Evolutionary conservation across 805 yeast species (phyloP), one percentile per base, ranked within the genome.

Genomic region (Ogataea chonburiensis): DNA sequence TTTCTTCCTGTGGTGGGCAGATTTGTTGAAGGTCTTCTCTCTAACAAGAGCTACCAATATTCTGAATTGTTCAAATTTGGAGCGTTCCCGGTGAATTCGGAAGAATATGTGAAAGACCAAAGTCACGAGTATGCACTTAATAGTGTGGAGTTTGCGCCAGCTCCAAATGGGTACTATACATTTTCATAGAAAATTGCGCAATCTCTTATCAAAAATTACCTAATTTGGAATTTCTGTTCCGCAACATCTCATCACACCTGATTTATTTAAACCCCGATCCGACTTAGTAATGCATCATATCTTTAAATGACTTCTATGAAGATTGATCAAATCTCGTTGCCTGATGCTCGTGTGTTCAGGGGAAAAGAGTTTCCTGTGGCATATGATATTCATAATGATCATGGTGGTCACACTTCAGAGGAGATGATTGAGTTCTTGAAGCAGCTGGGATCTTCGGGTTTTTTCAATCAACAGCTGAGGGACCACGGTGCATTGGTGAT

Each of bases 401-500:
- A 25, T 16, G 14, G 23, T 4, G 13, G 25, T 5, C 37, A 34
- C 18, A 14, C 28, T 11, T n/a, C 19, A 3, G 40, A 39, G 21
- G 42, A 28, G 8, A 35, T 34, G 19, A 18, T 34, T 15, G 26
- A 21, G 1, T 47, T 45, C 24, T 35, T 57, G 13, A 28, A 23
- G 11, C 29, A 39, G 7, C 28, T 42, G 8, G 55, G 60, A 3
- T 15, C 41, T 24, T 21, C 31, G 7, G 61, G 60, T 2, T 50
- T 47, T 9, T 55, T 61, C 36, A 46, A 46, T 7, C 43, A 53
- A 7, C 22, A 41, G 11, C 25, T 60, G 16, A 50, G 58, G 31
- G 28, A 24, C 14, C 42, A 38, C 24, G 67, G 65, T 4, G 61
- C 59, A 2, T 34, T 62, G n/a, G 52, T 61, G 10, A 17, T 62